Evolutionary conservation across 1,139 yeast genomes (phyloP).

Genomic region (Pichia sp.): DNA sequence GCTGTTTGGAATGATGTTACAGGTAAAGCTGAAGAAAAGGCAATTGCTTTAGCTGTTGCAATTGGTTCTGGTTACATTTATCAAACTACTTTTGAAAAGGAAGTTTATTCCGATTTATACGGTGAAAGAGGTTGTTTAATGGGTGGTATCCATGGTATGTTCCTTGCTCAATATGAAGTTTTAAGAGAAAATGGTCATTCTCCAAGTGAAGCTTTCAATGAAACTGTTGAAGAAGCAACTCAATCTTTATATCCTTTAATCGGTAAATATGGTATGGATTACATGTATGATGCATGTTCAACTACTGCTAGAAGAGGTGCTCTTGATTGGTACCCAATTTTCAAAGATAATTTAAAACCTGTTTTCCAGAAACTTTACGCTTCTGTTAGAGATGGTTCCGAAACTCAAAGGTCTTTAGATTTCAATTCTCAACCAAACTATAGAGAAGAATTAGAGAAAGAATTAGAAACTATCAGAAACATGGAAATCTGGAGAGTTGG

Average conservation of each 20-base stretch:
- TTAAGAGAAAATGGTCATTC: conserved; percentile 99
- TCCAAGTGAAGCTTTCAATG: conserved; percentile 99
- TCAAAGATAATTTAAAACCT: conserved; percentile 98
- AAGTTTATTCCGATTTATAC: conserved; percentile 97
- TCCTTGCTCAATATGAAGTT: conserved; percentile 99
- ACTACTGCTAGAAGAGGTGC: conserved; percentile 99
- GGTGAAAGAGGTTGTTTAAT: conserved; percentile 99
- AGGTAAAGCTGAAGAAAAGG: conserved; percentile 99
- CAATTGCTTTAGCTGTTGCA: conserved; percentile 97
- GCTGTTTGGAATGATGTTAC: conserved; percentile 99
- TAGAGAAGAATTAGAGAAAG: conserved; percentile 93
- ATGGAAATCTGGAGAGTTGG: conserved; percentile 99
- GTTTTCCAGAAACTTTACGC: conserved; percentile 94
- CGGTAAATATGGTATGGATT: conserved; percentile 99
- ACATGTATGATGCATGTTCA: conserved; percentile 99
- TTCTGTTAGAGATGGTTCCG: conserved; percentile 91
- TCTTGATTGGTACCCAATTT: conserved; percentile 98
- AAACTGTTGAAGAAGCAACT: conserved; percentile 99
- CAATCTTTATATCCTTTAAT: conserved; percentile 98
- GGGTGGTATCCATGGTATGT: conserved; percentile 99
- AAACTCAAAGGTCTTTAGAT: conserved; percentile 95
- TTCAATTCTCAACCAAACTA: conserved; percentile 97
- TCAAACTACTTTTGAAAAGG: conserved; percentile 99
- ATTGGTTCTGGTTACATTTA: conserved; percentile 99
- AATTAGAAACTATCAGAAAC: conserved; percentile 85